Evolutionary conservation across 2,329 filamentous ascomycete species (phyloP), one percentile per base, ranked within the genome.

Genomic region (Fusarium sp.): DNA sequence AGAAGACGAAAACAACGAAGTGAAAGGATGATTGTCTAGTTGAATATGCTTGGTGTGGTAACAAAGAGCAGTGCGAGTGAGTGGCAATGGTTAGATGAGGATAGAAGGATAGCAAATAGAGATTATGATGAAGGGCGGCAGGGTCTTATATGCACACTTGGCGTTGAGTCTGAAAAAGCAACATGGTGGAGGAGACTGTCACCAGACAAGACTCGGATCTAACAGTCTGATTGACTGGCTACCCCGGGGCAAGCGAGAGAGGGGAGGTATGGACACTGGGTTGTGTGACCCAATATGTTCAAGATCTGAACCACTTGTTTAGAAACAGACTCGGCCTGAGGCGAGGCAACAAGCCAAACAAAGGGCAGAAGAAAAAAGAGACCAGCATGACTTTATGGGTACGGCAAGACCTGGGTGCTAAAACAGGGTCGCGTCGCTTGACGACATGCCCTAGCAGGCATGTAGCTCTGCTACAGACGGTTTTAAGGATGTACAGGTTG

Each of bases 231-330:
- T 72, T 52, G 44, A 68, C 55, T 58, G 69, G 50, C 56, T 64
- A 49, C 45, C 51, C 49, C 28, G 49, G 61, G 49, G 50, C 62
- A 74, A 74, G 72, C 72, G 74, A 76, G 75, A 75, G 74, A 74
- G 65, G 61, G 61, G 70, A 72, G 70, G 74, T 71, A 75, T 75
- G 71, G 72, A 66, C 60, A 72, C 54, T 69, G 70, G 66, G 67
- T 66, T 78, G 78, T 78, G 74, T 74, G 71, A 79, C 77, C 72
- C 72, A 75, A 77, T 72, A 76, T 74, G 77, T 74, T 63, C 72
- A 75, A 72, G 71, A 79, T 76, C 71, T 78, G 75, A 77, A 77
- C 74, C 77, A 76, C 63, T 70, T 75, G 72, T 77, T 78, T 78
- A 70, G 76, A 51, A 71, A 77, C 75, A 77, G 74, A 72, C 61